Evolutionary conservation across 768 basidiomycete species (phyloP).

Genomic region (Crucibulum laeve): DNA sequence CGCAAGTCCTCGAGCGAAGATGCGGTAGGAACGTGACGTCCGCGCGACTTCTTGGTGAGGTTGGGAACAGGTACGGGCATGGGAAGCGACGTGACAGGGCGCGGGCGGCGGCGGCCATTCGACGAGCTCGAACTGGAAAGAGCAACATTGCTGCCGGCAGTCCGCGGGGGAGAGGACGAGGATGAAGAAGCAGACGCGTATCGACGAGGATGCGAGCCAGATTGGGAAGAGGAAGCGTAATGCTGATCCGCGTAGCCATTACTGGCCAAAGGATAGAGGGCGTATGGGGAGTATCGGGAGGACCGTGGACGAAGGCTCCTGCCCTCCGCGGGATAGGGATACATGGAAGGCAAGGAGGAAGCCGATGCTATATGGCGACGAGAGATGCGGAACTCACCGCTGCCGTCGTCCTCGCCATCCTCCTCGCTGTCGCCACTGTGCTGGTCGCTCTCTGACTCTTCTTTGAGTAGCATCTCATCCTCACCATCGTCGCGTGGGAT

Average conservation of each 20-base stretch:
- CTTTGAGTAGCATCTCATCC: conserved; percentile 9
- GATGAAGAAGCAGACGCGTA: conserved; percentile 1
- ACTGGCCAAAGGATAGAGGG: neutral
- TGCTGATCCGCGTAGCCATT: conserved; percentile 1
- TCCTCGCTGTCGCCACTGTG: conserved; percentile 13
- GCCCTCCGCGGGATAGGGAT: neutral
- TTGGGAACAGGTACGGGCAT: conserved; percentile 64
- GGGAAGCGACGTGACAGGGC: conserved; percentile 32
- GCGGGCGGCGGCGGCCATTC: conserved; percentile 27
- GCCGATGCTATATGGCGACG: conserved; percentile 10
- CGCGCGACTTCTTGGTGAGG: conserved; percentile 68
- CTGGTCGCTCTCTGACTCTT: conserved; percentile 10
- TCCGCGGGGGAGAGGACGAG: conserved; percentile 9
- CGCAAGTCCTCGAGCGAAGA: conserved; percentile 29
- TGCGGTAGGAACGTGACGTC: conserved; percentile 59
- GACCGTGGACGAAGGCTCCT: conserved; percentile 9
- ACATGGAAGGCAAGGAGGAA: neutral
- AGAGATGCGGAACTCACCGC: conserved; percentile 24
- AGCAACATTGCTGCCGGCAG: conserved; percentile 6
- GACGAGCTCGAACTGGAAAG: neutral
- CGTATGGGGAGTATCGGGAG: conserved; percentile 11
- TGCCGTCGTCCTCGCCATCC: conserved; percentile 23
- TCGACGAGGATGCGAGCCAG: conserved; percentile 3
- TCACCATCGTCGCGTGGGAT: conserved; percentile 17
- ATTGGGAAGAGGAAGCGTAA: conserved; percentile 6